Percentiles rank a stretch among this genome's conserved stretches.
These are phyloP conservation scores for Turnera subulata DNA, from an alignment of 345 rosid genomes.

Conservation along the genomic window DNA sequence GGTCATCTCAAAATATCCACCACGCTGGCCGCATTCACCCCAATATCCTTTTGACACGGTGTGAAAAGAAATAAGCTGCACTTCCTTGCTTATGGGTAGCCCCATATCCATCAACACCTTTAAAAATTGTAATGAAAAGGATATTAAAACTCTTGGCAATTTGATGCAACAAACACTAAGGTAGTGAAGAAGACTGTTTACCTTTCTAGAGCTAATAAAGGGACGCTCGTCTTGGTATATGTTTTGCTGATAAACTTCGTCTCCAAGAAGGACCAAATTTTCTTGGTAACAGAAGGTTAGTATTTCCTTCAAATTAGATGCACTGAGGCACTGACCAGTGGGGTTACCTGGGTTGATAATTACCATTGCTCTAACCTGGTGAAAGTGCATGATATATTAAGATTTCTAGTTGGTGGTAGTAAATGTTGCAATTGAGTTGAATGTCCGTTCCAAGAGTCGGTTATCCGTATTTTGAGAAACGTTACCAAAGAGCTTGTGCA, in stretches of 20 bases:
- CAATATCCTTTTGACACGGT: slow-evolving; percentile 97
- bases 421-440: neutral
- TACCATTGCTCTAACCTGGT: slow-evolving; percentile 95
- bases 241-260: slow-evolving; percentile 98
- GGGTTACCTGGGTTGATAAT: slow-evolving; percentile 99
- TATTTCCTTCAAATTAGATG: slow-evolving; percentile 82
- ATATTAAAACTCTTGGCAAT: slow-evolving; percentile 12
- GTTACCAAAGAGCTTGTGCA: slow-evolving; percentile 2
- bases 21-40: slow-evolving; percentile 99
- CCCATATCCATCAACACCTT: slow-evolving; percentile 96
- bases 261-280: slow-evolving; percentile 80
- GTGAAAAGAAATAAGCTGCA: slow-evolving; percentile 96
- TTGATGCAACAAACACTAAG: slow-evolving; percentile 7
- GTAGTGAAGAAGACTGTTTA: slow-evolving; percentile 24
- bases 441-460: neutral
- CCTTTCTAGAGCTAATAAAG: slow-evolving; percentile 85
- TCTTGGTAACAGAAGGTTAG: slow-evolving; percentile 72
- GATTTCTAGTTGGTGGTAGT: slow-evolving; percentile 3
- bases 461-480: neutral
- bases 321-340: slow-evolving; percentile 97
- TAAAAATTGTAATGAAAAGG: slow-evolving; percentile 10
- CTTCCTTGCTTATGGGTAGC: slow-evolving; percentile 66
- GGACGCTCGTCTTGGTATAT: slow-evolving; percentile 96
- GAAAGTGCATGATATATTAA: slow-evolving; percentile 10
- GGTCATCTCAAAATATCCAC: slow-evolving; percentile 99